phyloP scores from a whole-genome alignment of 345 rosid genomes.

The Kernera saxatilis region DNA sequence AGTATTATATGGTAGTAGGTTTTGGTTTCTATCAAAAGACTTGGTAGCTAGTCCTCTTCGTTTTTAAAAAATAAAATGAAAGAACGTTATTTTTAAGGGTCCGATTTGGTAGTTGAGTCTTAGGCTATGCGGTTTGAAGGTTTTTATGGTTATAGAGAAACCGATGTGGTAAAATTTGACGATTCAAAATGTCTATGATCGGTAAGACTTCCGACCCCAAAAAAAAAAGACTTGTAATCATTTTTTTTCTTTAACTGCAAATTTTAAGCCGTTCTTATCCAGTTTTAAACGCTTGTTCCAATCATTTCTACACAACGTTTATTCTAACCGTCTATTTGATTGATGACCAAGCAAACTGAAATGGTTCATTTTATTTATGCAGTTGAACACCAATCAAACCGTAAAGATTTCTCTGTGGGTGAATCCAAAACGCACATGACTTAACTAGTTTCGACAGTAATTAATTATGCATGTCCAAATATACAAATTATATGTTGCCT shows the following conservation, averaged over 20 bases:
- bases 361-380: neutral
- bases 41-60: neutral
- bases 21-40: neutral
- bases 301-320: neutral
- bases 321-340: neutral
- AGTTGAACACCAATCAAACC: neutral
- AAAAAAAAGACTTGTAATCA: no score
- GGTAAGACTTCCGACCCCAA: no score
- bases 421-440: neutral
- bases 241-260: no score
- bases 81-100: neutral
- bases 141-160: neutral
- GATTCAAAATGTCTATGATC: neutral
- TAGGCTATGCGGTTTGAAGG: neutral
- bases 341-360: neutral
- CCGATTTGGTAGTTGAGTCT: neutral
- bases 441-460: neutral
- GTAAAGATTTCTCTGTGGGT: neutral
- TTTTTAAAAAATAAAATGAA: no score
- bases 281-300: neutral
- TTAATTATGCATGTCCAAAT: neutral
- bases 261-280: no score
- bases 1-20: conserved; percentile 1
- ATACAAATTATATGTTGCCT: neutral
- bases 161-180: neutral